Evolutionary conservation across 345 rosid genomes (phyloP), one percentile per base, ranked within the genome.

Genomic region (Crucihimalaya himalaica): DNA sequence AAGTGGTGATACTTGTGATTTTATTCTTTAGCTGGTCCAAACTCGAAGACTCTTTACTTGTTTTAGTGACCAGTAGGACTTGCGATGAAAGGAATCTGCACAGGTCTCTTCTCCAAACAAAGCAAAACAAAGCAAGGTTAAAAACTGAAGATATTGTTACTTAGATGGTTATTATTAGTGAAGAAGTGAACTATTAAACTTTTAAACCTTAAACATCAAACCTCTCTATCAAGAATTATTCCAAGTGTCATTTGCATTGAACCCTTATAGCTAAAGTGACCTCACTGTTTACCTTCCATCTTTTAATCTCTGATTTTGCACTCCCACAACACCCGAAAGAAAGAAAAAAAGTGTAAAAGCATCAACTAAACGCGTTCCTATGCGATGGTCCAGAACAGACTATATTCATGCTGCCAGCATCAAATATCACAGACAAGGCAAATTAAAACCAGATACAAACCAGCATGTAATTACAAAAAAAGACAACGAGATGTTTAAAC

Each of bases 141-240:
- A 58, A 16, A 59, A 51, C 54, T 29, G 45, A 74, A 3, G 46
- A 51, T 32, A 18, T 20, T 31, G 16, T 60, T 39, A 32, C 43
- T 45, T 50, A 35, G 48, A 50, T 19, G 46, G 34, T 74, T 48
- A 56, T 50, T 56, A 9, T 4, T 46, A 46, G 77, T 7, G 31
- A 34, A 25, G 31, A 46, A 25, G 62, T n/a, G n/a, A n/a, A n/a
- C n/a, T n/a, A n/a, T n/a, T 61, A 61, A 68, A 76, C 52, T 55
- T 55, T 46, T 28, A 53, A 70, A 70, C 80, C 66, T 76, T 70
- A 76, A 69, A 70, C 71, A 54, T 43, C 75, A 76, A 19, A 68
- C 50, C 27, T 69, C 65, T 62, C 70, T 76, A 62, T 45, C 70
- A 43, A 43, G 8, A 61, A 25, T 46, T 43, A 27, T 69, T 62